Evolutionary conservation across 1,139 yeast genomes (phyloP).

Genomic region (Blastobotrys indianensis): DNA sequence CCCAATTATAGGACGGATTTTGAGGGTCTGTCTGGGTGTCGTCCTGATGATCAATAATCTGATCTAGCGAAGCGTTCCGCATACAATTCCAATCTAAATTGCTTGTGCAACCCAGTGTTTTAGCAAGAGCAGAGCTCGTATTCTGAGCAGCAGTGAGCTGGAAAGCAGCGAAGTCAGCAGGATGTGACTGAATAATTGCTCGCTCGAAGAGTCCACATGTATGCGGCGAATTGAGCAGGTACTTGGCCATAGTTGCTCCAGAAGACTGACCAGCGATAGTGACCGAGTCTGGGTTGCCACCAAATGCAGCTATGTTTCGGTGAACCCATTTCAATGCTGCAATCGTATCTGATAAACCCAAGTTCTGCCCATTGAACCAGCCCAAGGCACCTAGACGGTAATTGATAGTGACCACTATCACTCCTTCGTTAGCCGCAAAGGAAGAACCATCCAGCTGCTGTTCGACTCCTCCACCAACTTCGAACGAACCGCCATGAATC

Average conservation of each 20-base stretch:
- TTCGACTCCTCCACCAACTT: constrained; percentile 30
- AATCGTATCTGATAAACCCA: constrained; percentile 34
- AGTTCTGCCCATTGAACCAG: constrained; percentile 31
- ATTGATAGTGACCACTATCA: constrained; percentile 35
- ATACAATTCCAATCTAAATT: constrained; percentile 18
- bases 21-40: constrained; percentile 5
- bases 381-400: constrained; percentile 37
- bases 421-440: constrained; percentile 29
- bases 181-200: constrained; percentile 33
- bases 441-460: constrained; percentile 31
- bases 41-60: constrained; percentile 21
- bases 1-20: constrained; percentile 9
- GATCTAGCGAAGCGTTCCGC: constrained; percentile 15
- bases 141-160: constrained; percentile 12
- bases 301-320: constrained; percentile 32
- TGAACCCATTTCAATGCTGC: constrained; percentile 36
- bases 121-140: not conserved
- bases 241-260: constrained; percentile 33
- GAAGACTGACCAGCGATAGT: constrained; percentile 38
- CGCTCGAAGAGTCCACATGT: constrained; percentile 24
- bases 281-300: constrained; percentile 34
- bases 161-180: constrained; percentile 26
- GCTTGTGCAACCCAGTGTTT: not conserved
- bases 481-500: constrained; percentile 39
- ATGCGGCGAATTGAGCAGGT: constrained; percentile 22